Evolutionary conservation across 306 rosid genomes (phyloP).

Genomic region (Quercus engelmannii): DNA sequence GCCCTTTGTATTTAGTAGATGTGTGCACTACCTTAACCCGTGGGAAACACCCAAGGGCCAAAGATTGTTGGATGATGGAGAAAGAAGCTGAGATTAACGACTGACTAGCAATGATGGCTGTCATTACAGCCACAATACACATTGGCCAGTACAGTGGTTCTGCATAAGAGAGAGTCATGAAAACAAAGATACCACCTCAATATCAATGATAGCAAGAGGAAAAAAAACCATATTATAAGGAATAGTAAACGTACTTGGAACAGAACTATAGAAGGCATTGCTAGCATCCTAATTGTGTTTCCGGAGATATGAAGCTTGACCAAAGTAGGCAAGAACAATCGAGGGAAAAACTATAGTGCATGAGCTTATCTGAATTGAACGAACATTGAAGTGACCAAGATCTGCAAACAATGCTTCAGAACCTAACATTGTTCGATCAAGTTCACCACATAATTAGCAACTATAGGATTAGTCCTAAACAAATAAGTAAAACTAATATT

Average conservation of each 20-base stretch:
- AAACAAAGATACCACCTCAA: too few species aligned
- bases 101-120: conserved; percentile 79
- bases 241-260: background rate
- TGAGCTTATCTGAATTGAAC: conserved; percentile 23
- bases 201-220: background rate
- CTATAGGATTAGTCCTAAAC: background rate
- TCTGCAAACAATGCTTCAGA: conserved; percentile 30
- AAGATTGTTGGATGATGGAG: conserved; percentile 73
- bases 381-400: conserved; percentile 25
- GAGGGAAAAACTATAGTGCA: conserved; percentile 9
- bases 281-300: background rate
- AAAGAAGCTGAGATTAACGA: conserved; percentile 79
- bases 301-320: conserved; percentile 26
- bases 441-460: background rate
- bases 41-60: conserved; percentile 78
- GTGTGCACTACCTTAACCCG: conserved; percentile 74
- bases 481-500: too few species aligned
- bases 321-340: conserved; percentile 9
- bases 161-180: conserved; percentile 17
- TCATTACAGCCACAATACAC: conserved; percentile 55
- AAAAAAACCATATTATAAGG: background rate
- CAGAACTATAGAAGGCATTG: conserved; percentile 12
- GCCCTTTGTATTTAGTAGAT: conserved; percentile 60
- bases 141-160: conserved; percentile 62
- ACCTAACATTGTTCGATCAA: background rate